phyloP scores from a whole-genome alignment of 2,329 filamentous ascomycete genomes.

The Xylaria hypoxylon region DNA sequence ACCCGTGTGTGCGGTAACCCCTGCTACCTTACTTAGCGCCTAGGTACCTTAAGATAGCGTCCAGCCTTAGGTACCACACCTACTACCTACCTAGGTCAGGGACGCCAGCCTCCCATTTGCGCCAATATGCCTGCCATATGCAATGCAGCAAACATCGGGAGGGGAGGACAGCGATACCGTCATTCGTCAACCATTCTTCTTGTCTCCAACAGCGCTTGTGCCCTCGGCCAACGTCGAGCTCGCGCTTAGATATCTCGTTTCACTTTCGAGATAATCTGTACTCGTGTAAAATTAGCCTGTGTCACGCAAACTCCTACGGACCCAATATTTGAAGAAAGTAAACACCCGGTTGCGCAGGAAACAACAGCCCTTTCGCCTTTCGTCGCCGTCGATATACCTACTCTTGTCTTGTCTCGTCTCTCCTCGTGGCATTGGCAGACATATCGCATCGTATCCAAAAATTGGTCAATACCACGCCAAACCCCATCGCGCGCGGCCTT shows the following conservation, averaged over 20 bases:
- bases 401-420: background rate
- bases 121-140: constrained; percentile 5
- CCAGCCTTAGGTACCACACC: too few species aligned
- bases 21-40: background rate
- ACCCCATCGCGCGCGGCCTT: constrained; percentile 6
- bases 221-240: constrained; percentile 8
- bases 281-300: background rate
- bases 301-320: background rate
- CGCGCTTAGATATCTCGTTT: background rate
- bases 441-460: background rate
- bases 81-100: too few species aligned
- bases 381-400: background rate
- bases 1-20: background rate
- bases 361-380: background rate
- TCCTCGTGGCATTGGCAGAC: too few species aligned
- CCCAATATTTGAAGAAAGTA: background rate
- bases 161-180: background rate
- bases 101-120: constrained; percentile 25
- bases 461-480: background rate
- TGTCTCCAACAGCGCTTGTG: constrained; percentile 5
- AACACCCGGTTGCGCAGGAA: constrained; percentile 9
- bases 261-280: background rate
- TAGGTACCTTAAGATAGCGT: too few species aligned
- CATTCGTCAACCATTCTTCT: constrained; percentile 19
- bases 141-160: constrained; percentile 3